Base-by-base conservation (phyloP, 1,284 basidiomycete genomes). In the Austroboletus niveus region DNA sequence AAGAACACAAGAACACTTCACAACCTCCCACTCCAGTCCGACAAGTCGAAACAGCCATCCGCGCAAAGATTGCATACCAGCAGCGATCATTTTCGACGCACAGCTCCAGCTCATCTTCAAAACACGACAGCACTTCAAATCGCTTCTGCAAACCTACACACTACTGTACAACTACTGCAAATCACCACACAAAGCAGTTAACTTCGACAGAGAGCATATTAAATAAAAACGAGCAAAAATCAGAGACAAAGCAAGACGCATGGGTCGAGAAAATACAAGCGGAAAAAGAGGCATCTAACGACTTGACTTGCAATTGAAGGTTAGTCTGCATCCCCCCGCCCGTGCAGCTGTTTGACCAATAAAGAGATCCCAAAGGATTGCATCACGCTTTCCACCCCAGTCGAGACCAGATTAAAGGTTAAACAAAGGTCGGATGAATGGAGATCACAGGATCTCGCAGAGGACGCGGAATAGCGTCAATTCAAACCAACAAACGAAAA, bases 321-420 rank as follows among this genome's bases (percentile, higher is more conserved):
- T n/a, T 51, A 63, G 31, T 62, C 58, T 59, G 53, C 56, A 7
- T 46, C 57, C 61, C 57, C 61, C 8, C 3, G 15, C 47, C 50
- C 68, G 60, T 50, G 54, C 62, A 53, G 62, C 61, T 71, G 64
- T 75, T 76, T 74, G 68, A 75, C 74, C 72, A 69, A 63, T 67
- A 76, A 75, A 56, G 59, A 60, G 72, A 73, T 74, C 75, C 59
- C 54, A 56, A 61, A 59, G 65, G 63, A 69, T 68, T 68, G 53
- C 48, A 57, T 57, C 54, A 60, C 54, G 55, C 49, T 34, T 36
- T 39, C 49, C 42, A 48, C 22, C 56, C 35, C 51, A 41, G 49
- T 47, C 53, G 45, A 64, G 75, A 75, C 71, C 71, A 60, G 49
- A 59, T 77, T 75, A 66, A 69, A 74, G 75, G 74, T 73, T 66